Evolutionary conservation across 2,329 filamentous ascomycete species (phyloP).

Genomic region (Lecanicillium sp.): DNA sequence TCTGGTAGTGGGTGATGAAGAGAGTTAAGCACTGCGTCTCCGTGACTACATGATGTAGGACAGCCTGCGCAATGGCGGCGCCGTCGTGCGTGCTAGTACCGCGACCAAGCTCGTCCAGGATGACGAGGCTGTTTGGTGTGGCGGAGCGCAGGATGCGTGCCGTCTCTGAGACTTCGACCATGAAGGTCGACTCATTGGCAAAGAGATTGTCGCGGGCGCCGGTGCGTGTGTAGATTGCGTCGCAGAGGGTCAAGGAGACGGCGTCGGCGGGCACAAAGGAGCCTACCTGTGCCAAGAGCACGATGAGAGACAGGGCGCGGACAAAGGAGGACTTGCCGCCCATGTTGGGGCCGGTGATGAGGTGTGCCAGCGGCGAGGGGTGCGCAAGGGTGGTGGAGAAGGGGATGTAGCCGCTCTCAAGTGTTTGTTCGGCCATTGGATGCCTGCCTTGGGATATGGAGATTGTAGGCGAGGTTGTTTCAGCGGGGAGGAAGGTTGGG

Average conservation of each 20-base stretch:
- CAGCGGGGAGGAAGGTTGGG: constrained; percentile 56
- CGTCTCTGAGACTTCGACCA: constrained; percentile 95
- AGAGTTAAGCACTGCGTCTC: constrained; percentile 71
- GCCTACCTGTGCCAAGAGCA: constrained; percentile 90
- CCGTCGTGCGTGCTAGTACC: constrained; percentile 95
- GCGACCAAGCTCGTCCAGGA: constrained; percentile 89
- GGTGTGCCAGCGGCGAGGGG: constrained; percentile 60
- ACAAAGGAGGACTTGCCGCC: constrained; percentile 98
- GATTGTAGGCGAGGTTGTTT: constrained; percentile 56
- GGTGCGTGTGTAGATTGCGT: constrained; percentile 92
- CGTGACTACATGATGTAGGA: constrained; percentile 75
- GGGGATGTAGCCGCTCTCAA: constrained; percentile 82
- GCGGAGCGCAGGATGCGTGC: constrained; percentile 84
- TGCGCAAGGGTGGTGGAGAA: constrained; percentile 73
- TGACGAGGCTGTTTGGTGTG: constrained; percentile 75
- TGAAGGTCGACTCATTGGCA: constrained; percentile 90
- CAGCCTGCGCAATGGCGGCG: constrained; percentile 88
- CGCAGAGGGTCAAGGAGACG: constrained; percentile 70
- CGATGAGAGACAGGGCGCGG: constrained; percentile 81
- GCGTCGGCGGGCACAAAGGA: constrained; percentile 81
- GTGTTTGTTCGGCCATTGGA: constrained; percentile 89
- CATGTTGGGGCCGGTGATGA: constrained; percentile 98
- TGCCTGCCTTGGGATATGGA: constrained; percentile 64
- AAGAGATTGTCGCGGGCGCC: constrained; percentile 95
- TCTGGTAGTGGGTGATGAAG: constrained; percentile 98